A percentile compares a stretch with the other conserved stretches of the same genome.
Conservation (phyloP, 1,139 yeast genomes). For the Pichia kudriavzevii region DNA sequence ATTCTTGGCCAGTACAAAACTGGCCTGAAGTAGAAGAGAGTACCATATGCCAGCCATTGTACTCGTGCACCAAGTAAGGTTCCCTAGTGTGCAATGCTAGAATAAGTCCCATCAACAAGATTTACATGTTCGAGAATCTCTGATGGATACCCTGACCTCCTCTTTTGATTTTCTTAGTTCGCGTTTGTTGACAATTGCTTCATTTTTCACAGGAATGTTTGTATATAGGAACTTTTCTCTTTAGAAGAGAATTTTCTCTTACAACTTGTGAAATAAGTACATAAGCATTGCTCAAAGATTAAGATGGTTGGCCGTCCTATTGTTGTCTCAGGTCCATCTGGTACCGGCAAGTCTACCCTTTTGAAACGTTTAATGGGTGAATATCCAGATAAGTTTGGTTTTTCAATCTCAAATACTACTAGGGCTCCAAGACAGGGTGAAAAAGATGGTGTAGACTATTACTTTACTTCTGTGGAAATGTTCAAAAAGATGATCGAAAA, state of each 20-base stretch:
- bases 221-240: no score
- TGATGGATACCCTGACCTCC: no score
- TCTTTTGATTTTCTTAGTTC: no score
- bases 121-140: no score
- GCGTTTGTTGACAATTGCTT: no score
- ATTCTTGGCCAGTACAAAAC: constrained; percentile 8
- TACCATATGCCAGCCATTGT: constrained; percentile 3
- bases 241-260: no score
- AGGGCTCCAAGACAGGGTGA: constrained; percentile 91
- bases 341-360: constrained; percentile 92
- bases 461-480: constrained; percentile 70
- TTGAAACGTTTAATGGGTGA: constrained; percentile 85
- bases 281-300: not conserved
- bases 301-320: constrained; percentile 60
- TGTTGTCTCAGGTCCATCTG: constrained; percentile 96
- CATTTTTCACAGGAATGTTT: no score
- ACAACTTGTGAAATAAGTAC: no score
- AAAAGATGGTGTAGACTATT: constrained; percentile 79
- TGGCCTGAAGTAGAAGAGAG: constrained; percentile 1
- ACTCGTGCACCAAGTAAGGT: no score
- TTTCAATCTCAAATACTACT: constrained; percentile 92
- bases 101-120: no score
- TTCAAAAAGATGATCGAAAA: constrained; percentile 70
- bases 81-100: no score
- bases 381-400: constrained; percentile 83